These are phyloP conservation scores for Pseudogymnoascus verrucosus DNA, from an alignment of 2,329 filamentous ascomycete species.

Conservation along the genomic window DNA sequence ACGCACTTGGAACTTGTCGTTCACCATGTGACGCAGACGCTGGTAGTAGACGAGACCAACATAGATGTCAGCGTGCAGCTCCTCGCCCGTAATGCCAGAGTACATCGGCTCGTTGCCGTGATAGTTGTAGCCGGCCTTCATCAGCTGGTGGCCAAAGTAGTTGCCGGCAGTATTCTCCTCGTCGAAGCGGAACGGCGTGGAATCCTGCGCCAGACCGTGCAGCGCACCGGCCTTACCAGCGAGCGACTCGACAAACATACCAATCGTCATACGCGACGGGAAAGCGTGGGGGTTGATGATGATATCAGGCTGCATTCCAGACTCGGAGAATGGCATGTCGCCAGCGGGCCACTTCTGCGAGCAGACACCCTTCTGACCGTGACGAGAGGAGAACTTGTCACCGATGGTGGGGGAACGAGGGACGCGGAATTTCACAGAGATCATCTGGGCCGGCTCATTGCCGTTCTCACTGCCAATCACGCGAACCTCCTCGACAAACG, in stretches of 20 bases:
- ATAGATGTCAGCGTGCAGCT: slow-evolving; percentile 92
- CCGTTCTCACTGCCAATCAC: slow-evolving; percentile 80
- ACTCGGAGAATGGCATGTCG: slow-evolving; percentile 96
- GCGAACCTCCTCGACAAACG: slow-evolving; percentile 87
- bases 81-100: slow-evolving; percentile 89
- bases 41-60: slow-evolving; percentile 98
- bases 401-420: slow-evolving; percentile 88
- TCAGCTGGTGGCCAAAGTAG: slow-evolving; percentile 92
- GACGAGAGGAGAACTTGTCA: slow-evolving; percentile 97
- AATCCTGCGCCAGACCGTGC: slow-evolving; percentile 93
- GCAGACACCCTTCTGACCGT: slow-evolving; percentile 95
- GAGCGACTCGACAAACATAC: slow-evolving; percentile 97
- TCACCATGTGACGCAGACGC: slow-evolving; percentile 96
- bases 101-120: slow-evolving; percentile 99
- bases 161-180: slow-evolving; percentile 88
- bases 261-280: slow-evolving; percentile 98
- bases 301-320: slow-evolving; percentile 90
- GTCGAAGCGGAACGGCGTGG: slow-evolving; percentile 88
- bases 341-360: slow-evolving; percentile 91
- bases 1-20: slow-evolving; percentile 97
- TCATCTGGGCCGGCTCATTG: slow-evolving; percentile 72
- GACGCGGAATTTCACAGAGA: slow-evolving; percentile 89
- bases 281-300: slow-evolving; percentile 99
- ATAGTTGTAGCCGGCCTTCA: slow-evolving; percentile 94
- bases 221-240: slow-evolving; percentile 91